Evolutionary conservation across 192 early-diverging fungal species (phyloP).

Genomic region (Coemansia guatemalensis): DNA sequence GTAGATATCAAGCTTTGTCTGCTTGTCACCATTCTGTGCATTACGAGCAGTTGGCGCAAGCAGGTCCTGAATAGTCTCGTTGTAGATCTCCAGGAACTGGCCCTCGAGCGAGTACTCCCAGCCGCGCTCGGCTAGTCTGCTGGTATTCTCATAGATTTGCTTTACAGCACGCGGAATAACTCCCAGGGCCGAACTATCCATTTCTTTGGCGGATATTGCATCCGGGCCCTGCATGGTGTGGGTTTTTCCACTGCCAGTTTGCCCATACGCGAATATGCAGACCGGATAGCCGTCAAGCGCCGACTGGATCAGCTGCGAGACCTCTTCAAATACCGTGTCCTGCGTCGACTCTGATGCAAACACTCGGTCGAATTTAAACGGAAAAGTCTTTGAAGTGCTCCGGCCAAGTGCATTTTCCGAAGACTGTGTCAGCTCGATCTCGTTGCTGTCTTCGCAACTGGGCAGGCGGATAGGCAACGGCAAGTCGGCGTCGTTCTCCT

Average conservation of each 20-base stretch:
- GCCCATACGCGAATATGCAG: conserved; percentile 97
- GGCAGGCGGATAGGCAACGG: conserved; percentile 54
- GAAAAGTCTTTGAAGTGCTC: conserved; percentile 60
- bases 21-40: conserved; percentile 31
- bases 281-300: conserved; percentile 96
- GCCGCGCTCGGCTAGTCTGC: conserved; percentile 69
- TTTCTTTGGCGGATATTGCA: conserved; percentile 18
- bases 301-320: conserved; percentile 94
- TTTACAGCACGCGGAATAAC: conserved; percentile 94
- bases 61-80: conserved; percentile 88
- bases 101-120: conserved; percentile 89
- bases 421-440: conserved; percentile 74
- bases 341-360: conserved; percentile 73
- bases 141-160: conserved; percentile 81
- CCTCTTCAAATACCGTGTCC: conserved; percentile 85
- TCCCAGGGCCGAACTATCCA: conserved; percentile 58
- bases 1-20: conserved; percentile 81
- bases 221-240: conserved; percentile 76
- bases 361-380: conserved; percentile 85
- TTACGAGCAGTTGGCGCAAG: conserved; percentile 49
- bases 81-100: conserved; percentile 96
- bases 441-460: conserved; percentile 60
- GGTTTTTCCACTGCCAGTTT: conserved; percentile 93
- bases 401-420: conserved; percentile 56
- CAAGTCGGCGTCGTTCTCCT: conserved; percentile 16